Evolutionary conservation across 2,329 filamentous ascomycete genomes (phyloP).

Genomic region (Aspergillus amoenus): DNA sequence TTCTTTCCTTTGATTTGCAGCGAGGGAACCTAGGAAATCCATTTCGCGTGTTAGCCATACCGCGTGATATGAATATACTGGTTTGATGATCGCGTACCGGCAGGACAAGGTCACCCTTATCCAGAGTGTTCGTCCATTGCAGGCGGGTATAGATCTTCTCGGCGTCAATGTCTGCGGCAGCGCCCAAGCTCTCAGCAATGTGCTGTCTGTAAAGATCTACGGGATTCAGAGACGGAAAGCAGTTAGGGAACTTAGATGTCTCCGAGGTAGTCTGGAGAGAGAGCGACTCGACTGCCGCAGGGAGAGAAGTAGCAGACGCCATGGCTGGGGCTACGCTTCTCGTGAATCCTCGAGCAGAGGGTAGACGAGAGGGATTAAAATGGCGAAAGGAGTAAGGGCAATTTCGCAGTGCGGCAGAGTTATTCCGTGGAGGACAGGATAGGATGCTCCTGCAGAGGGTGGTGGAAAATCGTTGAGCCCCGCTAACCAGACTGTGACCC

Average conservation of each 20-base stretch:
- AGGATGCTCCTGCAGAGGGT: slow-evolving; percentile 25
- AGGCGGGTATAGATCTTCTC: slow-evolving; percentile 41
- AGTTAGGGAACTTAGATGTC: slow-evolving; percentile 41
- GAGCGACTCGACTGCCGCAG: slow-evolving; percentile 38
- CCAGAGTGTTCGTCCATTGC: slow-evolving; percentile 46
- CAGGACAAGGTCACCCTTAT: slow-evolving; percentile 48
- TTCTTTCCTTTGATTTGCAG: slow-evolving; percentile 59
- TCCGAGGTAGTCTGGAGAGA: slow-evolving; percentile 41
- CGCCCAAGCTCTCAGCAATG: slow-evolving; percentile 43
- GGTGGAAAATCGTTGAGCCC: slow-evolving; percentile 39
- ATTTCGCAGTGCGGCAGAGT: slow-evolving; percentile 21
- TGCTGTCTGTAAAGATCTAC: slow-evolving; percentile 48
- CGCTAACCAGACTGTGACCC: slow-evolving; percentile 41
- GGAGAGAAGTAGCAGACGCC: slow-evolving; percentile 35
- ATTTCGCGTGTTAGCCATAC: slow-evolving; percentile 12
- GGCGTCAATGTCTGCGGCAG: slow-evolving; percentile 39
- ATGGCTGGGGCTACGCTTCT: slow-evolving; percentile 26
- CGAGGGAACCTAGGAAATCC: slow-evolving; percentile 36
- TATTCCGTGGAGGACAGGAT: slow-evolving; percentile 15
- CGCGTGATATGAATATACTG: not conserved
- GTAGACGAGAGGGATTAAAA: slow-evolving; percentile 8
- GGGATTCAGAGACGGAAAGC: slow-evolving; percentile 47
- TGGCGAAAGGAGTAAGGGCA: slow-evolving; percentile 7
- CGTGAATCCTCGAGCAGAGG: slow-evolving; percentile 9
- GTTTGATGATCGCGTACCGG: slow-evolving; percentile 33